These are phyloP conservation scores for Mallotus repandus DNA, from an alignment of 441 rosid genomes.

Conservation along the genomic window DNA sequence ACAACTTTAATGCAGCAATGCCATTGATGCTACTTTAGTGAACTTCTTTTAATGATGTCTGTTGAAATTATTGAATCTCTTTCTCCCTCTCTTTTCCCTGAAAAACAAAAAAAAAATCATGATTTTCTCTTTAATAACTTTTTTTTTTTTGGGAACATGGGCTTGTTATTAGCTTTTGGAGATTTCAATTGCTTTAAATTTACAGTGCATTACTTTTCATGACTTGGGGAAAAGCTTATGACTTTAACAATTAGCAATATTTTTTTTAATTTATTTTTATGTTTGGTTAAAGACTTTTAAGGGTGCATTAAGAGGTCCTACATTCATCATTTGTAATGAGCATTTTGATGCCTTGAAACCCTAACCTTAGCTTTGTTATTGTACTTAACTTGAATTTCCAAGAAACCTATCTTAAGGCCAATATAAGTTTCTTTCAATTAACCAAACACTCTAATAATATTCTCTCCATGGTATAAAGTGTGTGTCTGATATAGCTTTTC, in stretches of 20 bases:
- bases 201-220: constrained; percentile 23
- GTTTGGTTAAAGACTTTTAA: constrained; percentile 9
- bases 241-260: constrained; percentile 25
- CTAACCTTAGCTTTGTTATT: constrained; percentile 12
- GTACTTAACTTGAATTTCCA: constrained; percentile 13
- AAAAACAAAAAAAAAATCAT: constrained; percentile 15
- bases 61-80: constrained; percentile 42
- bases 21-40: constrained; percentile 47
- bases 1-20: constrained; percentile 34
- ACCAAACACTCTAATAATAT: neutral
- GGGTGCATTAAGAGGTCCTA: constrained; percentile 24
- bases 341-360: constrained; percentile 25
- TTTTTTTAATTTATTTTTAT: neutral
- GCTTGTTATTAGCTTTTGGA: constrained; percentile 30
- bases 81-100: neutral
- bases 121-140: constrained; percentile 9
- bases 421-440: neutral
- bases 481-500: too few relatives aligned
- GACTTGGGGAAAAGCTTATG: constrained; percentile 21
- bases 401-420: constrained; percentile 1
- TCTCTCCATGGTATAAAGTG: too few relatives aligned
- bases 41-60: constrained; percentile 53
- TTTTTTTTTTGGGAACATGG: constrained; percentile 37
- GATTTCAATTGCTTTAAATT: constrained; percentile 26
- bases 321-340: constrained; percentile 26